These are phyloP conservation scores for Stereum hirsutum DNA, from an alignment of 1,284 basidiomycete species.

Conservation along the genomic window DNA sequence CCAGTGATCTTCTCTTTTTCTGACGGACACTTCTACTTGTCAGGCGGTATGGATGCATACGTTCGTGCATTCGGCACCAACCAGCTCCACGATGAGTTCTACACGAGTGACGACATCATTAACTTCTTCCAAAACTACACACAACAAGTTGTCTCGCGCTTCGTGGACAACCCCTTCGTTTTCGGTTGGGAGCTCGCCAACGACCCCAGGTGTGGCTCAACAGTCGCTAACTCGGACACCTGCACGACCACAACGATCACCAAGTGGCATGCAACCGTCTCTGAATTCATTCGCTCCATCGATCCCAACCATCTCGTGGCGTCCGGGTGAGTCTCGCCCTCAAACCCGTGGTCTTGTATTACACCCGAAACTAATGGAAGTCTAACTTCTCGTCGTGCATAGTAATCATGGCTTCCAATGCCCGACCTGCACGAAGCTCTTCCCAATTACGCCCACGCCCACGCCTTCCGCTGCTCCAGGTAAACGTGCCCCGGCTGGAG, in stretches of 20 bases:
- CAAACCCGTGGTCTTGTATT: not conserved
- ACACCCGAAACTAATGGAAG: not conserved
- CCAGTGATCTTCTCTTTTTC: not conserved
- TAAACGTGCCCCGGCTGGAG: conserved; percentile 25
- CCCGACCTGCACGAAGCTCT: conserved; percentile 45
- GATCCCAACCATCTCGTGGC: conserved; percentile 61
- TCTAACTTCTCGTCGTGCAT: conserved; percentile 16
- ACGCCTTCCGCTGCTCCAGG: conserved; percentile 31
- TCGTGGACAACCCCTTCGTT: conserved; percentile 11
- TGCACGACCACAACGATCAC: conserved; percentile 48
- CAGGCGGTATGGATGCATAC: conserved; percentile 13
- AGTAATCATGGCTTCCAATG: conserved; percentile 53
- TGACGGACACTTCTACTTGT: not conserved
- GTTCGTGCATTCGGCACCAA: conserved; percentile 11
- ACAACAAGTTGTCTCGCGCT: conserved; percentile 15
- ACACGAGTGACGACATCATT: conserved; percentile 7
- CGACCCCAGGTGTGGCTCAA: conserved; percentile 44
- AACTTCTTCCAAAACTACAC: conserved; percentile 16
- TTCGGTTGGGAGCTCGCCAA: conserved; percentile 22
- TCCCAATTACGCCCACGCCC: conserved; percentile 26
- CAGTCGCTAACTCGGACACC: conserved; percentile 26
- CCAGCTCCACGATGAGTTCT: conserved; percentile 12
- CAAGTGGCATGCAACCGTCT: conserved; percentile 40
- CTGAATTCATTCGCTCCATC: conserved; percentile 31
- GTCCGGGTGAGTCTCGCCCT: conserved; percentile 35